phyloP scores from a whole-genome alignment of 139 green algal genomes.

The Volvox africanus region DNA sequence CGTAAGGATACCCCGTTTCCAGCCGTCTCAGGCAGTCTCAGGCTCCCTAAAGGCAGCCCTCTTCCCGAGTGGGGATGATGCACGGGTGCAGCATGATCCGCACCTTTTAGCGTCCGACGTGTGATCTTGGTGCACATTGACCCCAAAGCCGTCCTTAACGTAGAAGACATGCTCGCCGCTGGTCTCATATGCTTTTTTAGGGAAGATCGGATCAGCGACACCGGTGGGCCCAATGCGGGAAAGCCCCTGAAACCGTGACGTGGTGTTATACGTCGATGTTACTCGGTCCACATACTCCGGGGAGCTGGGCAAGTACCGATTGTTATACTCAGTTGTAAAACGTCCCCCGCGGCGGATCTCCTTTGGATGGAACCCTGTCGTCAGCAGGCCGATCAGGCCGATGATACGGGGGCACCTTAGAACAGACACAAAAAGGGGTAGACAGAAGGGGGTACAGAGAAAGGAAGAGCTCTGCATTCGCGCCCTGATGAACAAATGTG shows the following conservation, averaged over 20 bases:
- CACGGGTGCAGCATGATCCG: neutral
- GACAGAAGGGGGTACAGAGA: neutral
- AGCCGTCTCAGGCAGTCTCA: too few relatives aligned
- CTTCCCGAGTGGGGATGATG: too few relatives aligned
- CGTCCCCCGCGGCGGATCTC: neutral
- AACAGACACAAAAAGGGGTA: too few relatives aligned
- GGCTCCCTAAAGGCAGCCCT: too few relatives aligned
- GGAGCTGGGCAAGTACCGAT: neutral
- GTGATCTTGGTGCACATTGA: constrained; percentile 13
- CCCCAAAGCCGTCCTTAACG: constrained; percentile 28
- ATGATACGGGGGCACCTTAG: neutral
- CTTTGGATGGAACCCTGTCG: constrained; percentile 22
- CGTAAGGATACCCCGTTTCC: too few relatives aligned
- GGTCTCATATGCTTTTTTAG: neutral
- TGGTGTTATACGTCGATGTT: constrained; percentile 12
- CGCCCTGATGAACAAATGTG: too few relatives aligned
- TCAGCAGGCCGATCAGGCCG: neutral
- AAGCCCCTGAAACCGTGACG: constrained; percentile 19
- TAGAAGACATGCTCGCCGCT: constrained; percentile 32
- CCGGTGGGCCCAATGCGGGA: constrained; percentile 4
- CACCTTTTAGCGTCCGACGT: neutral
- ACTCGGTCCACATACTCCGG: constrained; percentile 25
- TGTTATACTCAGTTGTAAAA: constrained; percentile 23
- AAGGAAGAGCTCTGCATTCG: neutral
- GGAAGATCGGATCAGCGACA: constrained; percentile 22